phyloP scores from a whole-genome alignment of 352 stramenopile genomes.

The Aphanomyces euteiches region DNA sequence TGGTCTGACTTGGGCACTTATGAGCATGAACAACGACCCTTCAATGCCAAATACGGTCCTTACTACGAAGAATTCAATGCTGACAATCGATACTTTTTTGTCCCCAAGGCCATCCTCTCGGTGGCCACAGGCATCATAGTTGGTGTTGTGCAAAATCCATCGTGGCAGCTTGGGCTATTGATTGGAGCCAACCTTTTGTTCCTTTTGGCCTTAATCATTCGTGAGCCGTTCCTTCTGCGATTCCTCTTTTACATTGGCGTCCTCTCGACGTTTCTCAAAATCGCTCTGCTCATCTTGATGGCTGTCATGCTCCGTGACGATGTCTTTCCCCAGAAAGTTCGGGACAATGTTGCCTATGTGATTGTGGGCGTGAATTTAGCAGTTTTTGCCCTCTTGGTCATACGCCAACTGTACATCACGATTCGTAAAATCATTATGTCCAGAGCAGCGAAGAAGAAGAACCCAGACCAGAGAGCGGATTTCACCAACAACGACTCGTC shows the following conservation, averaged over 20 bases:
- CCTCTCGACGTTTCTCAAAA: conserved; percentile 72
- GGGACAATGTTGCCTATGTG: conserved; percentile 78
- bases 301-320: conserved; percentile 72
- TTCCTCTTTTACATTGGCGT: conserved; percentile 84
- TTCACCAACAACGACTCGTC: conserved; percentile 18
- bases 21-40: conserved; percentile 70
- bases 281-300: conserved; percentile 77
- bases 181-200: conserved; percentile 66
- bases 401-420: conserved; percentile 75
- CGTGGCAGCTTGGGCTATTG: conserved; percentile 69
- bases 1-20: conserved; percentile 69
- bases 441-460: conserved; percentile 20
- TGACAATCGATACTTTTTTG: conserved; percentile 86
- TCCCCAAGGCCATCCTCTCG: conserved; percentile 67
- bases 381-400: conserved; percentile 76
- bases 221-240: conserved; percentile 70
- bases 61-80: conserved; percentile 90
- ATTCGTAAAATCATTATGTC: conserved; percentile 49
- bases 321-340: conserved; percentile 71
- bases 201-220: conserved; percentile 58
- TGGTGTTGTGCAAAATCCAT: conserved; percentile 61
- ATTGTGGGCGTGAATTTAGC: conserved; percentile 53
- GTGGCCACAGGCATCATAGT: conserved; percentile 68
- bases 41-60: conserved; percentile 77
- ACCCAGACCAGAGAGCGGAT: not conserved